A percentile compares a stretch with the other conserved stretches of the same genome.
phyloP scores from a whole-genome alignment of 352 stramenopile species.

The Peronosclerospora sorghi region DNA sequence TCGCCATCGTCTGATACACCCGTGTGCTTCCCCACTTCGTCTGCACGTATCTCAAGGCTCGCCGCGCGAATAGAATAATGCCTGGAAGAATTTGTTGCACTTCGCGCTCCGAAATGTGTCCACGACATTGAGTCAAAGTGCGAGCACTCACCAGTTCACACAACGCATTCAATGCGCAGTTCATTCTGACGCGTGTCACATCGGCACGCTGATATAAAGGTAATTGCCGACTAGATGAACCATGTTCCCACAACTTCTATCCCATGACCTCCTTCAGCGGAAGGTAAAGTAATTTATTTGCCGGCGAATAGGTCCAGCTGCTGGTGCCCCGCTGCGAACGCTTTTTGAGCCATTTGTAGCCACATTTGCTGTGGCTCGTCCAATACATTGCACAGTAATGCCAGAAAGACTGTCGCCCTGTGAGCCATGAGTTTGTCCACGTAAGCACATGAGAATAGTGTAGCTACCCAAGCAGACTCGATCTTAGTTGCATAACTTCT shows the following conservation, averaged over 20 bases:
- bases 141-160: conserved; percentile 33
- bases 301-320: conserved; percentile 56
- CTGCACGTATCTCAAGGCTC: conserved; percentile 50
- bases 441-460: conserved; percentile 16
- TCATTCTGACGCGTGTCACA: conserved; percentile 27
- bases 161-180: conserved; percentile 28
- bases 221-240: conserved; percentile 19
- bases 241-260: conserved; percentile 56
- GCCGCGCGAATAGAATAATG: conserved; percentile 40
- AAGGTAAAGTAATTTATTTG: conserved; percentile 27
- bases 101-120: conserved; percentile 60
- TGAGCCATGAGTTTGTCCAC: conserved; percentile 10
- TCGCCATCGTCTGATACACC: conserved; percentile 69
- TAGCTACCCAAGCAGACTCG: conserved; percentile 31
- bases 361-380: conserved; percentile 50
- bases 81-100: conserved; percentile 52
- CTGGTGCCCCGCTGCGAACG: conserved; percentile 45
- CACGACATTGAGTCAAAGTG: conserved; percentile 10
- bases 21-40: conserved; percentile 73
- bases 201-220: conserved; percentile 52
- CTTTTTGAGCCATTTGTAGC: conserved; percentile 55
- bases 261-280: conserved; percentile 20
- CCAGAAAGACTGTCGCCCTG: conserved; percentile 31
- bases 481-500: conserved; percentile 52
- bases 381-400: conserved; percentile 40